phyloP scores from a whole-genome alignment of 2,329 filamentous ascomycete genomes.

The Thermothelomyces thermophilus region DNA sequence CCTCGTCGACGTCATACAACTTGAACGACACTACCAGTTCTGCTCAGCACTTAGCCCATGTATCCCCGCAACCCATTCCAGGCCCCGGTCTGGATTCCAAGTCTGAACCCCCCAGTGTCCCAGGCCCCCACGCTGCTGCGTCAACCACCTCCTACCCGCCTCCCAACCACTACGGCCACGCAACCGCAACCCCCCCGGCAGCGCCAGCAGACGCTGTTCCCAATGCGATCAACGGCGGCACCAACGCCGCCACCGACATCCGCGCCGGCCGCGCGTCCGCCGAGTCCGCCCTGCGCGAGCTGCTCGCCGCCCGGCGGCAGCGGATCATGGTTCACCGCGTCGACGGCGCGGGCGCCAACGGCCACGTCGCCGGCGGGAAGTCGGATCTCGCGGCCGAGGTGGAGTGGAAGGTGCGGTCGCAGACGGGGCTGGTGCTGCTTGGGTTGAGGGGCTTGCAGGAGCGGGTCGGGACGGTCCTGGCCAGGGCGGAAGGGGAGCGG shows the following conservation, averaged over 20 bases:
- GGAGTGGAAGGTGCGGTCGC: conserved; percentile 38
- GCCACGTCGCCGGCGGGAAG: conserved; percentile 28
- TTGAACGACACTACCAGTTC: neutral
- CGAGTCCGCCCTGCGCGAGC: conserved; percentile 32
- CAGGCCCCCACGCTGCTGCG: neutral
- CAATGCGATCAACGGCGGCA: neutral
- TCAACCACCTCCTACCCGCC: neutral
- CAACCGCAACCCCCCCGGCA: neutral
- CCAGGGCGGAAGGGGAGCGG: conserved; percentile 40
- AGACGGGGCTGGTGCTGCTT: conserved; percentile 37
- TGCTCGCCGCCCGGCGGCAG: conserved; percentile 30
- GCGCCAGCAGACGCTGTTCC: neutral
- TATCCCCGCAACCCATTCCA: conserved; percentile 6
- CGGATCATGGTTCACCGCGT: conserved; percentile 18
- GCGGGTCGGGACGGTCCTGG: conserved; percentile 39
- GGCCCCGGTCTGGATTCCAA: neutral
- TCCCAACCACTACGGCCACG: neutral
- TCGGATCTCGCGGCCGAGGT: conserved; percentile 20
- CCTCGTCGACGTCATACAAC: neutral
- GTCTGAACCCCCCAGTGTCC: neutral
- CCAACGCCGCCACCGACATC: conserved; percentile 11
- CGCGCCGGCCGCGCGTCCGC: conserved; percentile 19
- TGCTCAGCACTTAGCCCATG: neutral
- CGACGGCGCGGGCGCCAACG: too few relatives aligned
- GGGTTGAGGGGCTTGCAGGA: conserved; percentile 40